These are phyloP conservation scores for Neofusicoccum umdonicola DNA, from an alignment of 2,329 filamentous ascomycete genomes.

Conservation along the genomic window DNA sequence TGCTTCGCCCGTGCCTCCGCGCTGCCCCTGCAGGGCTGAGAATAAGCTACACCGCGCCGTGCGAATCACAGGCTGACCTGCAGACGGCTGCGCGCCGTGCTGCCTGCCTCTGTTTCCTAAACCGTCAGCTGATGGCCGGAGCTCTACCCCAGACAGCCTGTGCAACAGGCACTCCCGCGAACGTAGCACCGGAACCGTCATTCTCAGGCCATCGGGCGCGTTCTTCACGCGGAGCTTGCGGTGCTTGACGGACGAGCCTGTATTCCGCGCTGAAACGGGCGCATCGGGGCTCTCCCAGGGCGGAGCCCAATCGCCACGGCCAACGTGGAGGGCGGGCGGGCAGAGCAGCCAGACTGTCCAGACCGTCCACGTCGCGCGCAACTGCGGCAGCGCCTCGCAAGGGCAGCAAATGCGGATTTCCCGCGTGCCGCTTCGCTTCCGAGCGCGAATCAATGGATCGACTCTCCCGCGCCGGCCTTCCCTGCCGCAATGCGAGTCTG, in stretches of 20 bases:
- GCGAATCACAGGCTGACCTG: conserved; percentile 2
- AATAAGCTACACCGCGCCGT: conserved; percentile 1
- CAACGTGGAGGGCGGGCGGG: not conserved
- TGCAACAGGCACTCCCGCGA: conserved; percentile 9
- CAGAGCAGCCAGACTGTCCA: not conserved
- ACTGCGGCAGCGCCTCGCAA: not conserved
- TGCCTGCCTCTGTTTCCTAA: conserved; percentile 9
- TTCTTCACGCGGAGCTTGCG: not conserved
- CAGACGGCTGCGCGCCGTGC: not conserved
- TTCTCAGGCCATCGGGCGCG: not conserved
- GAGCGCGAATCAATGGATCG: conserved; percentile 11
- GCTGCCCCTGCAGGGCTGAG: conserved; percentile 9
- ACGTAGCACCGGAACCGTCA: not conserved
- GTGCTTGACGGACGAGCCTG: not conserved
- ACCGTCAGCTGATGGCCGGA: conserved; percentile 5
- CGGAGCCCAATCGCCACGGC: not conserved
- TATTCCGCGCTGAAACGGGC: not conserved
- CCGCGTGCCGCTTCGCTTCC: conserved; percentile 7
- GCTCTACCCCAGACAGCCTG: not conserved
- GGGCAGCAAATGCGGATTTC: not conserved
- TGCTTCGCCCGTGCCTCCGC: not conserved
- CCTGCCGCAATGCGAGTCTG: conserved; percentile 3
- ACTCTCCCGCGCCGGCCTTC: conserved; percentile 8
- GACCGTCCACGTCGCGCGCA: not conserved
- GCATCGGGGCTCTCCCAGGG: too few species aligned